Conservation (phyloP, 192 early-diverging fungal species). For the Entomortierella beljakovae region DNA sequence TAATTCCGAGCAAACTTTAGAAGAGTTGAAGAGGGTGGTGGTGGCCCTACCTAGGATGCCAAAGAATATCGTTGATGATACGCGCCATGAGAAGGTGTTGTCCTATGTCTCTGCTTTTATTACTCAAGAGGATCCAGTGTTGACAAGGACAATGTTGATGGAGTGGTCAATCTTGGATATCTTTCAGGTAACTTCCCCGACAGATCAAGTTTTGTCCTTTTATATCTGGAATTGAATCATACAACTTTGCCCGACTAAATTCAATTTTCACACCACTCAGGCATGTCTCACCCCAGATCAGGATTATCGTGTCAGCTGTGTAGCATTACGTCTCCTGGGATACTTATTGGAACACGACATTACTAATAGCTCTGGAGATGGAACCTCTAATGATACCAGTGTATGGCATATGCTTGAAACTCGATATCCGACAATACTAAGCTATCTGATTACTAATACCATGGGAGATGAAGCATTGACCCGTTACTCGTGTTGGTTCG, state of each 20-base stretch:
- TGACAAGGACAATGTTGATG: slow-evolving; percentile 36
- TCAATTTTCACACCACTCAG: slow-evolving; percentile 3
- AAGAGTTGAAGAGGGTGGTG: slow-evolving; percentile 60
- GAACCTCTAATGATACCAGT: background rate
- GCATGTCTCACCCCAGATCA: slow-evolving; percentile 23
- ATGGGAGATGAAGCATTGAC: slow-evolving; percentile 47
- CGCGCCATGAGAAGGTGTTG: slow-evolving; percentile 81
- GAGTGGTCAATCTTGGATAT: slow-evolving; percentile 59
- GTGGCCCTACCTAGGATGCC: slow-evolving; percentile 74
- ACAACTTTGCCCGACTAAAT: background rate
- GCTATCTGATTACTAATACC: slow-evolving; percentile 49
- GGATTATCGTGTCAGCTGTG: slow-evolving; percentile 55
- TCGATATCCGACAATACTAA: slow-evolving; percentile 28
- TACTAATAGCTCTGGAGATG: background rate
- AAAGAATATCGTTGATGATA: slow-evolving; percentile 77
- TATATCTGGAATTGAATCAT: too few species aligned
- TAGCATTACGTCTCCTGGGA: slow-evolving; percentile 52
- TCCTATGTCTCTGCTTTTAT: slow-evolving; percentile 67
- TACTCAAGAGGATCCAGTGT: slow-evolving; percentile 32
- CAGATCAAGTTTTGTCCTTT: too few species aligned
- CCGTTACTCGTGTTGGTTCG: slow-evolving; percentile 53
- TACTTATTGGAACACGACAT: slow-evolving; percentile 31
- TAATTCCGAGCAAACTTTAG: slow-evolving; percentile 36
- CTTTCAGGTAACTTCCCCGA: slow-evolving; percentile 51
- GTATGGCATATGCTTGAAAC: slow-evolving; percentile 32